These are phyloP conservation scores for Calocera viscosa DNA, from an alignment of 768 basidiomycete species.

Conservation along the genomic window DNA sequence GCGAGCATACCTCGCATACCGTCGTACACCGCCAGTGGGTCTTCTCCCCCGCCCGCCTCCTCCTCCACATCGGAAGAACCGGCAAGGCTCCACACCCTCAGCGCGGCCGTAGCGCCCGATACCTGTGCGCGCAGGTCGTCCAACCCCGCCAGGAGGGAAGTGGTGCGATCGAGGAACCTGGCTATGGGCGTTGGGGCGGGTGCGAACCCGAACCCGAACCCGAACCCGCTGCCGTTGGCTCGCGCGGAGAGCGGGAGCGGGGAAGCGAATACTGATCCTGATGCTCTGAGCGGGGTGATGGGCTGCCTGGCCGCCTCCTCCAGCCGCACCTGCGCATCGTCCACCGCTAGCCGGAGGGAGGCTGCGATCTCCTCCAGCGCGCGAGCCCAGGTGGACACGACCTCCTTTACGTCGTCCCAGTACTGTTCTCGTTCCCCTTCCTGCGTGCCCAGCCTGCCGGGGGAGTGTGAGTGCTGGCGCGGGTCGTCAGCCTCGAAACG, in stretches of 20 bases:
- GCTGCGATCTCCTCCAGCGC: conserved; percentile 54
- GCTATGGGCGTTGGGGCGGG: neutral
- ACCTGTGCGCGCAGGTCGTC: conserved; percentile 24
- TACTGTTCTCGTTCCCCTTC: conserved; percentile 52
- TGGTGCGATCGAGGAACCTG: neutral
- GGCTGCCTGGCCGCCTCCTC: conserved; percentile 25
- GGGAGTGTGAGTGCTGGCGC: neutral
- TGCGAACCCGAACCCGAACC: neutral
- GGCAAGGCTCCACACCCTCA: neutral
- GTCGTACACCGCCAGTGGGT: conserved; percentile 58
- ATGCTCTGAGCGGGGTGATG: neutral
- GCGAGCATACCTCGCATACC: conserved; percentile 64
- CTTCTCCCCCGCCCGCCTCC: neutral
- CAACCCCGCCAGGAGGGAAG: conserved; percentile 38
- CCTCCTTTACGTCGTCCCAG: conserved; percentile 72
- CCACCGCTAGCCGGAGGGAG: conserved; percentile 50
- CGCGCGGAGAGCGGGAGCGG: neutral
- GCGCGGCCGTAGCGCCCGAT: conserved; percentile 26
- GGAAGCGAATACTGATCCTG: neutral
- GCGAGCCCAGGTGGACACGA: conserved; percentile 56
- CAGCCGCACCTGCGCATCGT: conserved; percentile 58
- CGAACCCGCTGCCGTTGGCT: neutral
- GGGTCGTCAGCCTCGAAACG: conserved; percentile 38
- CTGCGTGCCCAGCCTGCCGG: conserved; percentile 16
- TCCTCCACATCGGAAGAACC: neutral